Evolutionary conservation across 768 basidiomycete species (phyloP).

Genomic region (Pulveroboletus sp.): DNA sequence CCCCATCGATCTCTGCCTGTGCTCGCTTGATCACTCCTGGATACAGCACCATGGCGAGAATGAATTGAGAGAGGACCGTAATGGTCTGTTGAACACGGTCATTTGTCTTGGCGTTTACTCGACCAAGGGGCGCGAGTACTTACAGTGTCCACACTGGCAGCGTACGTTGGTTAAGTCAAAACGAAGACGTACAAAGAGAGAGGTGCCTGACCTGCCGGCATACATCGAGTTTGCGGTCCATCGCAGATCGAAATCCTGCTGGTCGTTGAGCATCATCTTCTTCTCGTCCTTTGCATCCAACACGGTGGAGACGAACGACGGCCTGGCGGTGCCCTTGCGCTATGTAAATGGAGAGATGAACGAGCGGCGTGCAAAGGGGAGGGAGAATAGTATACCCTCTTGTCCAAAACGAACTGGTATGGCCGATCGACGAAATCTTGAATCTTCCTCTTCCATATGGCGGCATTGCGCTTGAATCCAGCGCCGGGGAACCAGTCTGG

Average conservation of each 20-base stretch:
- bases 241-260: conserved; percentile 63
- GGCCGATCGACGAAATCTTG: conserved; percentile 61
- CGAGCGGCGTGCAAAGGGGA: background rate
- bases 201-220: conserved; percentile 30
- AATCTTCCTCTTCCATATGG: conserved; percentile 57
- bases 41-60: conserved; percentile 62
- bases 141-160: conserved; percentile 58
- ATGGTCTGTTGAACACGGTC: conserved; percentile 40
- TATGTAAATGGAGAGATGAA: conserved; percentile 6
- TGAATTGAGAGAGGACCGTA: conserved; percentile 48
- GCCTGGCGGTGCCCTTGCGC: conserved; percentile 34
- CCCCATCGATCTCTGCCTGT: conserved; percentile 60
- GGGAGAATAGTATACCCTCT: conserved; percentile 40
- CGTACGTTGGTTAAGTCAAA: conserved; percentile 13
- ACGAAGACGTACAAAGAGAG: background rate
- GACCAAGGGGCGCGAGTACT: conserved; percentile 1
- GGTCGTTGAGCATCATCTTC: conserved; percentile 10
- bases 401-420: conserved; percentile 52
- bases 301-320: conserved; percentile 46
- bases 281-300: conserved; percentile 34
- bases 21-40: conserved; percentile 55
- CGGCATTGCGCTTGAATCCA: conserved; percentile 59
- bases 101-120: conserved; percentile 1
- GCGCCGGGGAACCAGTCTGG: conserved; percentile 68
- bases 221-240: conserved; percentile 88